Conservation (phyloP, 306 rosid genomes). For the Castanea sativa region DNA sequence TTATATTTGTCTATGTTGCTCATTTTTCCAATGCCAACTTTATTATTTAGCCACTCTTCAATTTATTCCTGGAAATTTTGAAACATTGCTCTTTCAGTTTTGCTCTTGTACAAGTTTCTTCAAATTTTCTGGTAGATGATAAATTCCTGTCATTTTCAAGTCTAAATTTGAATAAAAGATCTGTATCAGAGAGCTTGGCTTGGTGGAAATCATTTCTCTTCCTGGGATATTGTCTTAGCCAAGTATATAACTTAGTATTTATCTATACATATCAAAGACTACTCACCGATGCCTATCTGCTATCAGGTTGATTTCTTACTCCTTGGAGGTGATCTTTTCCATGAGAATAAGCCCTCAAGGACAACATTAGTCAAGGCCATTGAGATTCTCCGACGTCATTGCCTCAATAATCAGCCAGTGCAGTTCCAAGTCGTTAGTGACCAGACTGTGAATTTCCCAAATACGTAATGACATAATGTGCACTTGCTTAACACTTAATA, state of each 20-base stretch:
- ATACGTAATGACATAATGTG: conserved; percentile 39
- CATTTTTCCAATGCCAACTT: neutral
- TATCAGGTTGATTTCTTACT: conserved; percentile 63
- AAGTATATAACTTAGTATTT: conserved; percentile 5
- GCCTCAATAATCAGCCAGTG: conserved; percentile 80
- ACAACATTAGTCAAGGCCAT: conserved; percentile 83
- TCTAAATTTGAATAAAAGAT: neutral
- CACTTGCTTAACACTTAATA: neutral
- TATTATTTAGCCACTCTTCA: neutral
- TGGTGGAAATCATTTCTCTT: neutral
- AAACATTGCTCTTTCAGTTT: neutral
- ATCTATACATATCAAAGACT: neutral
- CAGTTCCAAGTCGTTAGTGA: conserved; percentile 97
- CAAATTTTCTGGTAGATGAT: neutral
- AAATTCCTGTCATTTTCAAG: neutral
- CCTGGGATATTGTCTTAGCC: neutral
- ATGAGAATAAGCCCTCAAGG: conserved; percentile 93
- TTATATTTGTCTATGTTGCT: neutral
- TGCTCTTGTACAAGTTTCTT: neutral
- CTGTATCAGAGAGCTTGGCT: neutral
- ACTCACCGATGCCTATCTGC: conserved; percentile 5
- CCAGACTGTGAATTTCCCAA: conserved; percentile 85
- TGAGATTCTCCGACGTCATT: conserved; percentile 84
- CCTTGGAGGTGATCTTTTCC: conserved; percentile 96
- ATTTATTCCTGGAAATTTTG: neutral